phyloP scores from a whole-genome alignment of 495 filamentous ascomycete genomes.

The Delitschia confertaspora region DNA sequence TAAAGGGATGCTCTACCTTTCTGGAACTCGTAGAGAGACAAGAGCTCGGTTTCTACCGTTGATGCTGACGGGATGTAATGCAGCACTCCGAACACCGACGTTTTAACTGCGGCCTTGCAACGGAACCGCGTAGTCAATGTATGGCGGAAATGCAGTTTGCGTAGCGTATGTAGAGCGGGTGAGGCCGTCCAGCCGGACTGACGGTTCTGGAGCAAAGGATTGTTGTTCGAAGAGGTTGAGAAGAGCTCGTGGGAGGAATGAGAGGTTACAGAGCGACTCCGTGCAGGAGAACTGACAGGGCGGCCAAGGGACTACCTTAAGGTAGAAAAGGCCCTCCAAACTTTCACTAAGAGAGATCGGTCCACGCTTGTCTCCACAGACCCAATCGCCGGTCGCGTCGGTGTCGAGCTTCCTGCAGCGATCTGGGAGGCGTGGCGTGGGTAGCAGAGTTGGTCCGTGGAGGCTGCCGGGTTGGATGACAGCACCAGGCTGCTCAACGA shows the following conservation, averaged over 20 bases:
- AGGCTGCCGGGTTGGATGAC: background rate
- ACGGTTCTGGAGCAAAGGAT: constrained; percentile 12
- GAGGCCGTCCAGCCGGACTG: constrained; percentile 1
- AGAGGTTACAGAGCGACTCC: constrained; percentile 4
- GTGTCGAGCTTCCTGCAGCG: background rate
- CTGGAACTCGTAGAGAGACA: no score
- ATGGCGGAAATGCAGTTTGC: no score
- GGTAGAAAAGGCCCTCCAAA: no score
- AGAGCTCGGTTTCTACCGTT: no score
- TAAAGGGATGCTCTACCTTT: no score
- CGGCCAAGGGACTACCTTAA: no score
- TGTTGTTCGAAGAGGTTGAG: background rate
- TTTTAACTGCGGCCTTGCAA: constrained; percentile 15
- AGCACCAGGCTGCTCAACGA: no score
- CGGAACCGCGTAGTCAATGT: constrained; percentile 11
- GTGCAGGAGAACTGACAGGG: constrained; percentile 1
- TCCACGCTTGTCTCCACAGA: background rate
- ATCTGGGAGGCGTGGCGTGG: background rate
- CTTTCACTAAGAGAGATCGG: constrained; percentile 1
- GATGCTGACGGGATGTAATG: constrained; percentile 6
- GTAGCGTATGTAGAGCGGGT: no score
- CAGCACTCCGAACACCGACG: constrained; percentile 22
- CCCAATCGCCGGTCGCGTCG: no score
- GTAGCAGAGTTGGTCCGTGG: constrained; percentile 5
- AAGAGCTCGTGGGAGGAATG: constrained; percentile 6